Base-by-base conservation (phyloP, 1,139 yeast species). In the Protomyces pachydermus region DNA sequence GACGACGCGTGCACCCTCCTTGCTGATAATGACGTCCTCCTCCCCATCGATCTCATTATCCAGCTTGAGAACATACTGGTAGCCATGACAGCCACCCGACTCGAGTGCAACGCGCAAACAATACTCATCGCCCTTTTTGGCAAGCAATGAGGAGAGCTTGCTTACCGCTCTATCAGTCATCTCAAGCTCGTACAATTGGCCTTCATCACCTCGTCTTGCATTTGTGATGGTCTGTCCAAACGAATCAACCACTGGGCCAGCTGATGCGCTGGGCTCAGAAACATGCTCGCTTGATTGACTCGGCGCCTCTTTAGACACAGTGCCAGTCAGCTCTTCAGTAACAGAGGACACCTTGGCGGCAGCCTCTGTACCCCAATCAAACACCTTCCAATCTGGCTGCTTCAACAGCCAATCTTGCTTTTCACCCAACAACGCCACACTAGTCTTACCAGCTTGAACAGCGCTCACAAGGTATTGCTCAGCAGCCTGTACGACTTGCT, bases 1-100 rank as follows among this genome's bases (percentile, higher is more conserved):
- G 1, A 88, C 81, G 3, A 95, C 84, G 65, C 81, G 80, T 3
- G 93, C 95, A 2, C 83, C 87, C 57, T 80, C 82, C 67, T 91
- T 80, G 68, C 82, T 85, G 72, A 90, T 90, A 3, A 89, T 81
- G 16, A 69, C 67, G 57, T 34, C 53, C 81, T 75, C 61, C 0
- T 74, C 72, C 6, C 71, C 72, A 18, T 81, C 76, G 54, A 79
- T 71, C 55, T 81, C 79, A 9, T 76, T 72, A 53, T 81, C 80
- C 60, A 91, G 79, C 66, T 84, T 81, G 71, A 93, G 78, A 68
- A 87, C 83, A 72, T 93, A 93, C 74, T 93, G 98, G 75, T 90
- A 95, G 35, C 99, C 98, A 74, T 93, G 99, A 74, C 98, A 95
- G 2, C 99, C 99, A 5, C 98, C 99, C 71, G 96, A 88, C 71